Evolutionary conservation across 192 early-diverging fungal genomes (phyloP), one percentile per base, ranked within the genome.

Genomic region (Chytriomyces confervae): DNA sequence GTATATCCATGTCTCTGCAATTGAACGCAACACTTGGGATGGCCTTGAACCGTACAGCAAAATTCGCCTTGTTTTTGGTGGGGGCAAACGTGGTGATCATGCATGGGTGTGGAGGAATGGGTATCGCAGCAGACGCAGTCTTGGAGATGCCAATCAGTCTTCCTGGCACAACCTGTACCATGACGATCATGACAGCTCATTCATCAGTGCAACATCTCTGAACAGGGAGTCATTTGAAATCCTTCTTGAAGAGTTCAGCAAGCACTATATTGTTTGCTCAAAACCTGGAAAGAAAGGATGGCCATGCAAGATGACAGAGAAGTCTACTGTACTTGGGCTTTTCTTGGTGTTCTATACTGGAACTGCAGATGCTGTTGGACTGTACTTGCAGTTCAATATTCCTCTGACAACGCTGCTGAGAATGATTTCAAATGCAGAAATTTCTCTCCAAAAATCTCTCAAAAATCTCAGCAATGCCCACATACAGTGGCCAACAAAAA

Each of bases 41-140:
- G 74, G 76, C 11, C 50, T 86, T n/a, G 80, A 75, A 48, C 74
- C 69, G 46, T 79, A 83, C 45, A 71, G 70, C 6, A 61, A 47
- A 16, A 63, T 44, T 13, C n/a, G 69, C 13, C 16, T 47, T 0
- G 63, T 44, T 10, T 50, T 23, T 46, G 74, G 51, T 18, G 36
- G 16, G 13, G 23, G 62, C 36, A 18, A 69, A 51, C 23, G 79
- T 46, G 29, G n/a, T 50, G 23, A 51, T 11, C 62, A 57, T 71
- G 75, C n/a, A 20, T 65, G 57, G 80, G 57, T 78, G 29, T 86
- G 85, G 85, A 73, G 61, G 27, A 82, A 84, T 47, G 48, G 79
- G 27, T 87, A 49, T 47, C 76, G 69, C 6, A 80, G 79, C 53
- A 83, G 72, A 24, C 65, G 44, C n/a, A 51, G 66, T 87, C 27